phyloP scores from a whole-genome alignment of 1,284 basidiomycete genomes.

The Apiotrichum laibachii region DNA sequence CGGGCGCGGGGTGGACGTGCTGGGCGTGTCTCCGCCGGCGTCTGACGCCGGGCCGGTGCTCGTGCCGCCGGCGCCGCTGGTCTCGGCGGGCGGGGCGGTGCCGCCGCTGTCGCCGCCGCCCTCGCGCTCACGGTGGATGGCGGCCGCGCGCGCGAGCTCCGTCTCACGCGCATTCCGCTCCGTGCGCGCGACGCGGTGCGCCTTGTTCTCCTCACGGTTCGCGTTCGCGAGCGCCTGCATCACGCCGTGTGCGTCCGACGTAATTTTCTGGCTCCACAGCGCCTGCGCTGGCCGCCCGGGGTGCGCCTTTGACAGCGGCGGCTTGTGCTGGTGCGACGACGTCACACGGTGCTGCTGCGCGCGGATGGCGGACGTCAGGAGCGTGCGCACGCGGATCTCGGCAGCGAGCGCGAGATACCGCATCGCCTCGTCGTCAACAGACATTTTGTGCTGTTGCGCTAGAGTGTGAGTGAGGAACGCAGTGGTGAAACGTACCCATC shows the following conservation, averaged over 20 bases:
- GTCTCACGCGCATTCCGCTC: slow-evolving; percentile 43
- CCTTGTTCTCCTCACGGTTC: slow-evolving; percentile 42
- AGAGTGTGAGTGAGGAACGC: neutral
- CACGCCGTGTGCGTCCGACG: slow-evolving; percentile 35
- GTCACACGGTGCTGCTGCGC: slow-evolving; percentile 45
- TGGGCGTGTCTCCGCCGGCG: slow-evolving; percentile 8
- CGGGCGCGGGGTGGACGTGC: slow-evolving; percentile 2
- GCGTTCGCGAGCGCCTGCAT: slow-evolving; percentile 31
- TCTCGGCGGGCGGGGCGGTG: no score
- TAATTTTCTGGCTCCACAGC: slow-evolving; percentile 39
- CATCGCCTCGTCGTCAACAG: slow-evolving; percentile 40
- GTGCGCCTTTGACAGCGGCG: slow-evolving; percentile 23
- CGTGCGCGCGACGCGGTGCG: slow-evolving; percentile 38
- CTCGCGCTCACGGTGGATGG: slow-evolving; percentile 16
- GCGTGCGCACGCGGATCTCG: slow-evolving; percentile 37
- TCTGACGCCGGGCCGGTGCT: slow-evolving; percentile 6
- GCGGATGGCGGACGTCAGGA: slow-evolving; percentile 33
- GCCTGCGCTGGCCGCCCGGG: slow-evolving; percentile 13
- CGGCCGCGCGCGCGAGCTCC: slow-evolving; percentile 31
- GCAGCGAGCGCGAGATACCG: slow-evolving; percentile 42
- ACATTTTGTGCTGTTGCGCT: slow-evolving; percentile 35
- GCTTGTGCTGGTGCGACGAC: slow-evolving; percentile 36
- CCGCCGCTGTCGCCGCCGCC: neutral
- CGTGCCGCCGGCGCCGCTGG: no score
- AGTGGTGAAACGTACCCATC: slow-evolving; percentile 24